phyloP scores from a whole-genome alignment of 2,329 filamentous ascomycete species.

The Endothia cerciana region DNA sequence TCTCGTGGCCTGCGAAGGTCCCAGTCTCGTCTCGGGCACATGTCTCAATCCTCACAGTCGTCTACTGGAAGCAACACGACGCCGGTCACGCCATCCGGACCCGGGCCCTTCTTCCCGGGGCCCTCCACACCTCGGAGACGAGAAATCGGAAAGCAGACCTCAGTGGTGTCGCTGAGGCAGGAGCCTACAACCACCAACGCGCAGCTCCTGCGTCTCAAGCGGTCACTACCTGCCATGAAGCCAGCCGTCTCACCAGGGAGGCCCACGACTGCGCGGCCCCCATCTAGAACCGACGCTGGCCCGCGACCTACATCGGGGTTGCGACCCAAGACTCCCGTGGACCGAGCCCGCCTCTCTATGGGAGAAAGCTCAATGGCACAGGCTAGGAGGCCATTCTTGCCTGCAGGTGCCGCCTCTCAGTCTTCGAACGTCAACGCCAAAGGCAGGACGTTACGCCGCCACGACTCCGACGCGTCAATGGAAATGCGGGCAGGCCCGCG shows the following conservation, averaged over 20 bases:
- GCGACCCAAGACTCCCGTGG: slow-evolving; percentile 73
- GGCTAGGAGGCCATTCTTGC: slow-evolving; percentile 74
- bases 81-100: slow-evolving; percentile 56
- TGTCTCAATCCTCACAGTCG: slow-evolving; percentile 69
- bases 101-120: slow-evolving; percentile 52
- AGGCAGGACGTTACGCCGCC: slow-evolving; percentile 71
- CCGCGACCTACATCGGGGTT: slow-evolving; percentile 54
- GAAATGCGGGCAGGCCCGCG: slow-evolving; percentile 63
- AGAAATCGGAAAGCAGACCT: slow-evolving; percentile 60
- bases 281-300: slow-evolving; percentile 58
- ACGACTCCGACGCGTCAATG: slow-evolving; percentile 75
- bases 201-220: slow-evolving; percentile 67
- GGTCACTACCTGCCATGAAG: slow-evolving; percentile 65
- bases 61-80: slow-evolving; percentile 55
- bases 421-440: slow-evolving; percentile 78
- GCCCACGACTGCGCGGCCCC: slow-evolving; percentile 52
- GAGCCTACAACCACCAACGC: slow-evolving; percentile 69
- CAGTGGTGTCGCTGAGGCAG: slow-evolving; percentile 56
- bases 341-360: slow-evolving; percentile 56
- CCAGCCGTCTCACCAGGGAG: slow-evolving; percentile 56
- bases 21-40: slow-evolving; percentile 70
- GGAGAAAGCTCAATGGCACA: slow-evolving; percentile 55
- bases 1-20: slow-evolving; percentile 61
- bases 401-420: slow-evolving; percentile 67
- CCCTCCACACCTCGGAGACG: slow-evolving; percentile 65